Evolutionary conservation across 495 filamentous ascomycete species (phyloP), one percentile per base, ranked within the genome.

Genomic region (Talaromyces proteolyticus): DNA sequence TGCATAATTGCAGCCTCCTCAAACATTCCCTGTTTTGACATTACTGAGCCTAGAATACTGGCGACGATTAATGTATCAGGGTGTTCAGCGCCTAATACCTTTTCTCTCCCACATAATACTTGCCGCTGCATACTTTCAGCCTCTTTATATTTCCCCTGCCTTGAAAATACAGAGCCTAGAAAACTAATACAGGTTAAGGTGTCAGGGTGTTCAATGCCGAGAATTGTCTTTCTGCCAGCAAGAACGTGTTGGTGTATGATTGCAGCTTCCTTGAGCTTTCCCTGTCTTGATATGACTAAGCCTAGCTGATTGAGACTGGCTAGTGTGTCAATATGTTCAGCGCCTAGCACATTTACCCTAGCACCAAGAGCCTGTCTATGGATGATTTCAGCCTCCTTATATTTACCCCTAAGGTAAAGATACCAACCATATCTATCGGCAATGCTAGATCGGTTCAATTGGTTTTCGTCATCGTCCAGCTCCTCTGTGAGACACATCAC

Each of bases 261-360:
- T 47, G 68, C 69, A 14, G 66, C 64, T 22, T 59, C 60, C 42
- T 53, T 40, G 19, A 58, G 67, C 38, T 59, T 62, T 34, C 46
- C 52, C 45, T 61, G 58, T n/a, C 44, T 14, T 16, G 34, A 2
- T 2, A 60, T 52, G 10, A 58, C 39, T 2, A 44, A 44, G 6
- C 52, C 70, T 21, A 73, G 53, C 24, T 61, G 59, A 42, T 57
- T 54, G 55, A 72, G 6, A 40, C n/a, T 40, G n/a, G 6, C 16
- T 4, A 79, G 59, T n/a, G 70, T 75, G 22, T 56, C 1, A n/a
- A 61, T 66, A 63, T 78, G 66, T 22, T 68, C 58, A 14, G 38
- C 36, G 1, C 73, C 17, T 2, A 73, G 53, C n/a, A 63, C 47
- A 51, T 42, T 64, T 44, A 62, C 51, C 38, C 20, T 42, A 12